phyloP scores from a whole-genome alignment of 2,329 filamentous ascomycete species.

The Ascochyta rabiei region DNA sequence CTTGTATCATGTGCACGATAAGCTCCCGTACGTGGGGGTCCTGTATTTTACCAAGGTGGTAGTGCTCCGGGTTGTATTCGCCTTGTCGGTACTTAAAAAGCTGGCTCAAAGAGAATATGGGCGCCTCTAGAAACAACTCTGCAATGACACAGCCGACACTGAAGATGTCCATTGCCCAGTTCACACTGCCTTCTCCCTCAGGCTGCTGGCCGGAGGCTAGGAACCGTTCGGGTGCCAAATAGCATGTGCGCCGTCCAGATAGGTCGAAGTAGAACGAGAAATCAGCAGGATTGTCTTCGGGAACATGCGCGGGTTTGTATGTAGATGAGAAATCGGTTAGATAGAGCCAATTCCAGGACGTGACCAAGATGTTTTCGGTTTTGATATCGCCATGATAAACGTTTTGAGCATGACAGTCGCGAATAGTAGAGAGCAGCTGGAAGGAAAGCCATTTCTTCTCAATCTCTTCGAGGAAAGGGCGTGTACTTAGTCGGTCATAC shows the following conservation, averaged over 20 bases:
- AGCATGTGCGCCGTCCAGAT: constrained; percentile 88
- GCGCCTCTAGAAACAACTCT: constrained; percentile 90
- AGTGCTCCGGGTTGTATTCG: constrained; percentile 86
- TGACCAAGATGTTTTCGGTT: constrained; percentile 94
- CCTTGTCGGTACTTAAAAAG: constrained; percentile 92
- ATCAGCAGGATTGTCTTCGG: constrained; percentile 94
- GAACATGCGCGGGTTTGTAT: constrained; percentile 91
- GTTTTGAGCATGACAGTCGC: constrained; percentile 87
- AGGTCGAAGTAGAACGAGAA: constrained; percentile 99
- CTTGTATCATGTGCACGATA: constrained; percentile 93
- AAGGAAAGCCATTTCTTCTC: constrained; percentile 99
- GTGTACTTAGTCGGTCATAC: constrained; percentile 92
- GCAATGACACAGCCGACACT: constrained; percentile 96
- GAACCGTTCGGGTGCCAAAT: constrained; percentile 93
- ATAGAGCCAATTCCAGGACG: constrained; percentile 99
- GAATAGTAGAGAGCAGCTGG: constrained; percentile 87
- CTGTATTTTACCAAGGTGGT: constrained; percentile 82
- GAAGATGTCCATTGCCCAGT: constrained; percentile 99
- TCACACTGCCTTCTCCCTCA: constrained; percentile 66
- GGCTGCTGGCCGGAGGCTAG: constrained; percentile 71
- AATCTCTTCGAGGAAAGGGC: constrained; percentile 94
- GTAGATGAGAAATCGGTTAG: constrained; percentile 95
- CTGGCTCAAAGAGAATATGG: constrained; percentile 97
- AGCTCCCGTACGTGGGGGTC: constrained; percentile 86
- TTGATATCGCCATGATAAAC: constrained; percentile 99